Percentiles rank a stretch among this genome's conserved stretches.
These are phyloP conservation scores for Trichoderma sp. DNA, from an alignment of 2,329 filamentous ascomycete species.

Conservation along the genomic window DNA sequence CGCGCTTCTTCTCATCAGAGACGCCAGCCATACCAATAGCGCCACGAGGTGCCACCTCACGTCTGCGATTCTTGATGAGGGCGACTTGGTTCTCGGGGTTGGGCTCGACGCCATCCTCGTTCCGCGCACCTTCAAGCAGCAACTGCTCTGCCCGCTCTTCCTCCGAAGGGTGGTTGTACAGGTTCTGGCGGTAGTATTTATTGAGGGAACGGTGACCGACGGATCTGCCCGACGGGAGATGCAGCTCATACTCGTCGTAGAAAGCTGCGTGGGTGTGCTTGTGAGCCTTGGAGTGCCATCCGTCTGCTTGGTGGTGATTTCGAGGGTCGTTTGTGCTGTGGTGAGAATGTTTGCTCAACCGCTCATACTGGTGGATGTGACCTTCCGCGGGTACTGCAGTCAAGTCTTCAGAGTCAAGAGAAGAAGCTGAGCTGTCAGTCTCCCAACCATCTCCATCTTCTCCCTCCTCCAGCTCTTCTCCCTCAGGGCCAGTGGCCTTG, in stretches of 20 bases:
- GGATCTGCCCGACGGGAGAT: constrained; percentile 84
- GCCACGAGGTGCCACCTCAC: constrained; percentile 64
- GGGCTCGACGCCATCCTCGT: constrained; percentile 42
- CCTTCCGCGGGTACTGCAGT: constrained; percentile 76
- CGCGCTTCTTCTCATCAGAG: constrained; percentile 71
- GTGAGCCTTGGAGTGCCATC: constrained; percentile 82
- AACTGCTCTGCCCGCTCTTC: constrained; percentile 73
- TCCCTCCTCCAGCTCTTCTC: constrained; percentile 52
- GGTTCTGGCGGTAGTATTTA: constrained; percentile 89
- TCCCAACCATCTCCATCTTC: constrained; percentile 83
- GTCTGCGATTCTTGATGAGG: constrained; percentile 42
- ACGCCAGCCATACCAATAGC: constrained; percentile 79
- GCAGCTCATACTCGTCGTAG: constrained; percentile 89
- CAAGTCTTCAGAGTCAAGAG: constrained; percentile 81
- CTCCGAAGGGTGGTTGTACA: constrained; percentile 77
- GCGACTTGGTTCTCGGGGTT: constrained; percentile 38
- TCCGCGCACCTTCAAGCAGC: constrained; percentile 53
- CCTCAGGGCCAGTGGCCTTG: constrained; percentile 54
- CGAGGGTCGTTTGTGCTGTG: constrained; percentile 72
- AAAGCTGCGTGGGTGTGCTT: constrained; percentile 74
- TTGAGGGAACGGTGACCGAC: constrained; percentile 88
- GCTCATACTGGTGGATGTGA: constrained; percentile 69
- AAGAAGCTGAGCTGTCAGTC: constrained; percentile 88
- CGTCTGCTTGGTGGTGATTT: constrained; percentile 72
- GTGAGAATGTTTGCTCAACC: constrained; percentile 71